Evolutionary conservation across 352 stramenopile species (phyloP), one percentile per base, ranked within the genome.

Genomic region (Saprolegnia diclina): DNA sequence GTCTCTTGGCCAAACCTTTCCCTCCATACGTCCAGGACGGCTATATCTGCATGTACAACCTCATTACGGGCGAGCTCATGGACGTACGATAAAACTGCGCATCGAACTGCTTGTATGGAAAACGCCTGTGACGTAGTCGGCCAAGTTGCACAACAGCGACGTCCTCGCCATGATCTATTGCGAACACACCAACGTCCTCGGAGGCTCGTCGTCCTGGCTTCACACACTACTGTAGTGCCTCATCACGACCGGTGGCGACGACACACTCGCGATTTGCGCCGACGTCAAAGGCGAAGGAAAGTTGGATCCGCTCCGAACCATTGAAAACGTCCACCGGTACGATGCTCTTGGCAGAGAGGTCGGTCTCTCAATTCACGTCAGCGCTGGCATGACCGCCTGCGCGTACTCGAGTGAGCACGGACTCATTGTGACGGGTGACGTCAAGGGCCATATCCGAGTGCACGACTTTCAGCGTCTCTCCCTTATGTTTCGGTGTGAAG

Each of bases 91-190:
- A 16, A 24, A 11, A 56, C 13, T 59, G 21, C 21, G 18, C 45
- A 52, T 52, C 18, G 18, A 52, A 21, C 24, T 19, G 45, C 52
- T 13, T 14, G 24, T 21, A 54, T 71, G 35, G n/a, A 45, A 65
- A n/a, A 22, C 26, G 26, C 38, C 6, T 74, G 19, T 46, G 66
- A 21, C 4, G 24, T 48, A 88, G 80, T 84, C 80, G 76, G 73
- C 61, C 10, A 46, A 75, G 54, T 75, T 87, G 6, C 82, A 91
- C 59, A 79, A 88, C 44, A 81, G 82, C 0, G 50, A 64, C 50
- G 76, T 91, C 38, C 85, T 81, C 6, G 79, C 78, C 16, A 69
- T 91, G n/a, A 73, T 85, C 18, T 88, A 85, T 46, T 89, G 80
- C 21, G 75, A 78, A 10, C 75, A 79, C 22, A 81, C 73, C 6